A percentile compares a stretch with the other conserved stretches of the same genome.
Conservation (phyloP, 2,329 filamentous ascomycete species). For the Colletotrichum higginsianum region DNA sequence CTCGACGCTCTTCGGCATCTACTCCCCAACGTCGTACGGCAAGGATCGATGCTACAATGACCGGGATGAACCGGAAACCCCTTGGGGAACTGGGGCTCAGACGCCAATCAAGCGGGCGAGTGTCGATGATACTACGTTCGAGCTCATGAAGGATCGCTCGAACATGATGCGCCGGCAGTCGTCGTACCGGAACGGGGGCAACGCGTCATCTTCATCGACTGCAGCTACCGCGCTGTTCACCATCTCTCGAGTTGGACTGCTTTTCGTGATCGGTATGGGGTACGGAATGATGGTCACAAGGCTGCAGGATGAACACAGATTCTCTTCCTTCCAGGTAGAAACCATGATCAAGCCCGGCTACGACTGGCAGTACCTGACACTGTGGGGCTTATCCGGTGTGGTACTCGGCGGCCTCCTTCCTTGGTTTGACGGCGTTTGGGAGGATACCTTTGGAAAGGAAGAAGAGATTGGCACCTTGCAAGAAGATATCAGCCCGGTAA, state of each 20-base stretch:
- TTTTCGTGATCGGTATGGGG: slow-evolving; percentile 84
- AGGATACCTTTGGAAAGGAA: slow-evolving; percentile 62
- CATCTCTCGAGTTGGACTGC: slow-evolving; percentile 70
- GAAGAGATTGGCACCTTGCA: slow-evolving; percentile 46
- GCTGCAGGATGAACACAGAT: slow-evolving; percentile 78
- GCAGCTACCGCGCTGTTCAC: slow-evolving; percentile 64
- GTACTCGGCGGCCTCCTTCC: slow-evolving; percentile 85
- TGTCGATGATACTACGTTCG: slow-evolving; percentile 61
- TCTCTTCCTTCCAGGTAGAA: slow-evolving; percentile 73
- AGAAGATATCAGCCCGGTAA: slow-evolving; percentile 59
- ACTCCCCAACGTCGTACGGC: slow-evolving; percentile 76
- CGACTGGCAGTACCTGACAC: slow-evolving; percentile 78
- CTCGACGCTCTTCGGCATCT: slow-evolving; percentile 93
- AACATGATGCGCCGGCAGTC: slow-evolving; percentile 53
- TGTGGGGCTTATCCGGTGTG: slow-evolving; percentile 88
- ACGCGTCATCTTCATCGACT: slow-evolving; percentile 48
- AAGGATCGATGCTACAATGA: slow-evolving; percentile 59
- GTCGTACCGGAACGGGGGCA: slow-evolving; percentile 51
- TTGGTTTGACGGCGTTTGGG: slow-evolving; percentile 85
- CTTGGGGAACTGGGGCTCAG: slow-evolving; percentile 84
- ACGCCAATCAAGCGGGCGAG: slow-evolving; percentile 69
- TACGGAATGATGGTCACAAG: slow-evolving; percentile 88
- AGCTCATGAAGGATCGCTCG: slow-evolving; percentile 60
- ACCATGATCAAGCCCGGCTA: slow-evolving; percentile 58
- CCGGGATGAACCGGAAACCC: slow-evolving; percentile 73